These are phyloP conservation scores for Ceratopteris richardii DNA, from an alignment of 75 land plant genomes.

Conservation along the genomic window DNA sequence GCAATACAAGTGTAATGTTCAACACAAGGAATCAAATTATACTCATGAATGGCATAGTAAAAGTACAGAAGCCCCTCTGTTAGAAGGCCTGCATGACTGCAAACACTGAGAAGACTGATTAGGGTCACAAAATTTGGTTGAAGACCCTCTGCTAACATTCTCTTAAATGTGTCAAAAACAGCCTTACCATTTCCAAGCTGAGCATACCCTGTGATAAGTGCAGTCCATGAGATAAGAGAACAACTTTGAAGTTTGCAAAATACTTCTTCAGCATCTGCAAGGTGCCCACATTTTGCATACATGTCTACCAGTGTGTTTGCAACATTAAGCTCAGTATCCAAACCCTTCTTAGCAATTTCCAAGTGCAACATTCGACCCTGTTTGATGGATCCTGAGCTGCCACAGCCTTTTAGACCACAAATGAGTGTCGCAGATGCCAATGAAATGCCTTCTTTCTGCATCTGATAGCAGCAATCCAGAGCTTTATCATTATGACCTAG, in stretches of 20 bases:
- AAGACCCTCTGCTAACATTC: conserved; percentile 7
- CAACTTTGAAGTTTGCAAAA: conserved; percentile 7
- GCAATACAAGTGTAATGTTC: conserved; percentile 18
- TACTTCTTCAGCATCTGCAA: conserved; percentile 8
- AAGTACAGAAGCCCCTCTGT: conserved; percentile 8
- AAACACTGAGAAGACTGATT: conserved; percentile 5
- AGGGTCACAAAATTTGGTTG: conserved; percentile 10
- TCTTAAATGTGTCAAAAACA: conserved; percentile 5
- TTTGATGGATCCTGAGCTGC: conserved; percentile 11
- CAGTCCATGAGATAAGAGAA: conserved; percentile 14
- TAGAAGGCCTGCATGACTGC: conserved; percentile 13
- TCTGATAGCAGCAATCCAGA: conserved; percentile 14
- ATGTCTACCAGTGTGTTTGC: conserved; percentile 37
- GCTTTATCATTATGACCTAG: conserved; percentile 25
- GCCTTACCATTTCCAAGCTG: conserved; percentile 8
- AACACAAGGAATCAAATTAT: conserved; percentile 7
- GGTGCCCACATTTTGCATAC: conserved; percentile 38
- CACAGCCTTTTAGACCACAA: conserved; percentile 23
- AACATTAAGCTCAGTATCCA: conserved; percentile 23
- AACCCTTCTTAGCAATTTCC: conserved; percentile 26
- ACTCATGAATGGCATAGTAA: conserved; percentile 1
- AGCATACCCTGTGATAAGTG: conserved; percentile 9
- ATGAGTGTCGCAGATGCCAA: conserved; percentile 23
- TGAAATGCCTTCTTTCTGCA: conserved; percentile 17
- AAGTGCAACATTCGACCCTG: conserved; percentile 29